phyloP scores from a whole-genome alignment of 1,284 basidiomycete species.

The Trametes versicolor region DNA sequence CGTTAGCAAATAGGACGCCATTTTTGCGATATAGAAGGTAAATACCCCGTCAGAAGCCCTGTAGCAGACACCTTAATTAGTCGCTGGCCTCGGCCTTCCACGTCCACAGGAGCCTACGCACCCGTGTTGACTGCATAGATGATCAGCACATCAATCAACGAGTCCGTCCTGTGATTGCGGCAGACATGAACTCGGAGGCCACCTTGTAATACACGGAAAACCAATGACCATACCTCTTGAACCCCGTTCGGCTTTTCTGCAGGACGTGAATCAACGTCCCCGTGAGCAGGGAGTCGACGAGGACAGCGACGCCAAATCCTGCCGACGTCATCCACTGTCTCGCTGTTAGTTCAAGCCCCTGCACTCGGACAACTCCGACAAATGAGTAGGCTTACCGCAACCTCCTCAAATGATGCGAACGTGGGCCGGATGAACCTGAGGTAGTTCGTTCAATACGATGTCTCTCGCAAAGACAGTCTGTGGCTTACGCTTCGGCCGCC shows the following conservation, averaged over 20 bases:
- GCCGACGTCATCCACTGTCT: conserved; percentile 21
- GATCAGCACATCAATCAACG: conserved; percentile 25
- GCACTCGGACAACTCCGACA: too few species aligned
- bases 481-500: conserved; percentile 16
- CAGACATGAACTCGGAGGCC: too few species aligned
- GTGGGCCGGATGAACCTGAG: conserved; percentile 14
- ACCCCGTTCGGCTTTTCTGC: conserved; percentile 21
- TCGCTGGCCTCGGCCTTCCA: too few species aligned
- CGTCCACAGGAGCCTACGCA: not conserved
- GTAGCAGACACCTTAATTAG: not conserved
- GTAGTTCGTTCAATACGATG: not conserved
- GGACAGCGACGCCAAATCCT: conserved; percentile 11
- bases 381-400: conserved; percentile 6
- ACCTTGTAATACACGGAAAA: not conserved
- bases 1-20: not conserved
- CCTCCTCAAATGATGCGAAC: conserved; percentile 7
- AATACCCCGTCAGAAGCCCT: conserved; percentile 6
- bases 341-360: not conserved
- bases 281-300: conserved; percentile 16
- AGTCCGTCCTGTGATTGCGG: conserved; percentile 21
- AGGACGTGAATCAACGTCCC: conserved; percentile 16
- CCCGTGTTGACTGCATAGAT: conserved; percentile 31
- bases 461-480: not conserved
- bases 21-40: too few species aligned
- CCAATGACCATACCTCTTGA: conserved; percentile 17